Evolutionary conservation across 1,284 basidiomycete species (phyloP).

Genomic region (Vanrija humicola): DNA sequence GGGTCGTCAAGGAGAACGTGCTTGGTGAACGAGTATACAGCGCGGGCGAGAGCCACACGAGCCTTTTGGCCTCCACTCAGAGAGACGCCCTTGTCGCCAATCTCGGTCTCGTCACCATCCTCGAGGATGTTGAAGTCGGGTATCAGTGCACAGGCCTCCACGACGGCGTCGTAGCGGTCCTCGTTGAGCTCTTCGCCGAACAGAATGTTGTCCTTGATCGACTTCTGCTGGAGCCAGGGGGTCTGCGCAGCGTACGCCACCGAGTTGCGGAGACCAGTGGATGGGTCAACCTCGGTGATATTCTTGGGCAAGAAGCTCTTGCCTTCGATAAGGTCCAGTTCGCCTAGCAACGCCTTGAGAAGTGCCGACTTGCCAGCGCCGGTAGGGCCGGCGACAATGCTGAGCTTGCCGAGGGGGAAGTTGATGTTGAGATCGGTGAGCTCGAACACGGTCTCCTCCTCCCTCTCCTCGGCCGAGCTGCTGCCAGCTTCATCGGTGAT

Average conservation of each 20-base stretch:
- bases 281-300: conserved; percentile 56
- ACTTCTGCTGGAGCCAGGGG: conserved; percentile 68
- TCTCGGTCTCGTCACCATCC: conserved; percentile 74
- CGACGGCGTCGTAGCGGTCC: conserved; percentile 64
- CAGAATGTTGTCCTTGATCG: conserved; percentile 58
- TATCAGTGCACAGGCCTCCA: conserved; percentile 73
- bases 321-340: conserved; percentile 65
- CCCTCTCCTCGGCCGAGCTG: conserved; percentile 6
- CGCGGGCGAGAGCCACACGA: conserved; percentile 57
- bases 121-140: conserved; percentile 70
- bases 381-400: conserved; percentile 69
- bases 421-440: conserved; percentile 61
- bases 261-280: conserved; percentile 62
- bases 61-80: conserved; percentile 75
- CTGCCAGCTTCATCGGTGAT: not conserved
- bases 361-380: conserved; percentile 61
- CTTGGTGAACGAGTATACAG: conserved; percentile 56
- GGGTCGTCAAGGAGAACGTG: conserved; percentile 83
- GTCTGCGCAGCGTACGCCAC: conserved; percentile 81
- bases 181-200: conserved; percentile 68
- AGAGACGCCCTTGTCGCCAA: conserved; percentile 63
- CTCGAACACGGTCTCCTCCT: conserved; percentile 53
- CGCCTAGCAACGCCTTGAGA: conserved; percentile 45
- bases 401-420: conserved; percentile 67
- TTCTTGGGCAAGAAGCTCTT: conserved; percentile 63